Base-by-base conservation (phyloP, 2,329 filamentous ascomycete species). In the Fusarium torreyae region DNA sequence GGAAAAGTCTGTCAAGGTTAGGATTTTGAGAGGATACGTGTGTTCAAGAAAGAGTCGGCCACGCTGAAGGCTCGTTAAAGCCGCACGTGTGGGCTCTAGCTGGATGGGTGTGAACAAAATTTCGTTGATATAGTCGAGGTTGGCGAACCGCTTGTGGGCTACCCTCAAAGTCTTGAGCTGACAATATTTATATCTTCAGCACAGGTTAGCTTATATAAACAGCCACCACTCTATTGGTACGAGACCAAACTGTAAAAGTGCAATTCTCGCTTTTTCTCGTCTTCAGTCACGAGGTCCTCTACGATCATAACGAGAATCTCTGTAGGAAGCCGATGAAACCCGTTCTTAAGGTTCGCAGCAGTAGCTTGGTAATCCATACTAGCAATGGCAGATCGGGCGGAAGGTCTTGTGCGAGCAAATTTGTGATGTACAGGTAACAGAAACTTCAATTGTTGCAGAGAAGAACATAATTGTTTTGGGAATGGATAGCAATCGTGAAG, bases 101-200 rank as follows among this genome's bases (percentile, higher is more conserved):
- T 43, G 26, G 3, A 57, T 34, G 3, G 36, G 36, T 9, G 44
- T 36, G 36, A 57, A 57, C 8, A 57, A 20, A 3, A 57, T 57
- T 7, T 7, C 20, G 45, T 57, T 57, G 24, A 58, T 4, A 11
- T 31, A 26, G 3, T 17, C 22, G 14, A 15, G 34, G 34, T 36
- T 36, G 17, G 34, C 34, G 17, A 36, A 36, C 17, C 34, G 34
- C 34, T 17, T 17, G 6, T 17, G 34, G 17, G 34, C 7, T 4
- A 17, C 14, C 15, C 17, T 36, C 15, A 36, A 36, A 17, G 34
- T 17, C 34, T 36, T 36, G 15, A 9, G 34, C 8, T 36, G 34
- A 36, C 34, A 17, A 36, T 36, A 36, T 15, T 7, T 15, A 9
- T 36, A 7, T 15, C 14, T 36, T n/a, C 14, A 36, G 34, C 3